Evolutionary conservation across 805 yeast species (phyloP).

Genomic region (Pichia heedii): DNA sequence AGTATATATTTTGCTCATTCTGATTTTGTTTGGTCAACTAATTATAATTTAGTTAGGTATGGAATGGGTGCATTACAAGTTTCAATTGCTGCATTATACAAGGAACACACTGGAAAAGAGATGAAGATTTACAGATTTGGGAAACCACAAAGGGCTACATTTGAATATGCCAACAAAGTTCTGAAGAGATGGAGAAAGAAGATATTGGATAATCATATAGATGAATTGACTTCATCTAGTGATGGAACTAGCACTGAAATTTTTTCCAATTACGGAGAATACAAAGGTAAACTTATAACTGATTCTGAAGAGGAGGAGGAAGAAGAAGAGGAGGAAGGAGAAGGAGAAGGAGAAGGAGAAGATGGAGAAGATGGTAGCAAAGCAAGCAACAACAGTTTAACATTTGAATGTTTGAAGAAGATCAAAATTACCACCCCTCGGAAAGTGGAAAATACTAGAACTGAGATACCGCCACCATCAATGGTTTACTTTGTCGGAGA

Average conservation of each 20-base stretch:
- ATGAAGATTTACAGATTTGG: conserved; percentile 78
- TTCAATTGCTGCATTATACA: conserved; percentile 74
- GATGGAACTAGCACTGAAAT: conserved; percentile 6
- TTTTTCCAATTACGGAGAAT: background rate
- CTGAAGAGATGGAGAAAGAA: conserved; percentile 71
- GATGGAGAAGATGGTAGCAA: conserved; percentile 12
- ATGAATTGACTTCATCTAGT: conserved; percentile 25
- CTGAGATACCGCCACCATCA: conserved; percentile 69
- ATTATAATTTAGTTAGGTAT: conserved; percentile 70
- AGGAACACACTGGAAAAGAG: conserved; percentile 78
- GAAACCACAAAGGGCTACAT: conserved; percentile 83
- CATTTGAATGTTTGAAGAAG: background rate
- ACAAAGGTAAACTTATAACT: conserved; percentile 8
- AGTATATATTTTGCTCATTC: conserved; percentile 82
- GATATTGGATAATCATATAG: conserved; percentile 65
- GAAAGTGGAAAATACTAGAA: background rate
- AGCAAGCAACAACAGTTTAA: background rate
- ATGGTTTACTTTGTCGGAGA: conserved; percentile 87
- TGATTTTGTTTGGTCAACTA: conserved; percentile 90
- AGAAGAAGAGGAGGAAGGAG: conserved; percentile 12
- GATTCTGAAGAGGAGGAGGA: conserved; percentile 1
- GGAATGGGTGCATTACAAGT: conserved; percentile 95
- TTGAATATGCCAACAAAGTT: conserved; percentile 73
- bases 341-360: conserved; percentile 4
- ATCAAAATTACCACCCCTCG: background rate